These are phyloP conservation scores for Leishmania amazonensis DNA, from an alignment of 208 protist genomes.

Conservation along the genomic window DNA sequence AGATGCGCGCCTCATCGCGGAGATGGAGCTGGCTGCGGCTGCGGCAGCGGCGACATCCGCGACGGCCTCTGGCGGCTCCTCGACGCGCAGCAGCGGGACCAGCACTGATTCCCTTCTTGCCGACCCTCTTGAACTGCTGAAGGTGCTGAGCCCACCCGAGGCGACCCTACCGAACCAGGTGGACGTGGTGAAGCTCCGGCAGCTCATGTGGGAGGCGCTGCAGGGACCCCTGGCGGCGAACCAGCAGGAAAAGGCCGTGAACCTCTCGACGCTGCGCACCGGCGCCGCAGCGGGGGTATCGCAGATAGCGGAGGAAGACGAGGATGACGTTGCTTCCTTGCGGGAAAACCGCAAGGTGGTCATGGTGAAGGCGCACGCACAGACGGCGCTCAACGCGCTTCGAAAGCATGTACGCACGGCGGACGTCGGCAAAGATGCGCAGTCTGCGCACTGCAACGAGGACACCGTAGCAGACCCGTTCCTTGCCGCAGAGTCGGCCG, in stretches of 20 bases:
- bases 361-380: slow-evolving; percentile 38
- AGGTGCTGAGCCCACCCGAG: slow-evolving; percentile 64
- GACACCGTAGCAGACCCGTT: background rate
- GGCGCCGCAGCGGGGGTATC: slow-evolving; percentile 1
- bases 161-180: slow-evolving; percentile 80
- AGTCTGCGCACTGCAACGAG: background rate
- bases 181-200: slow-evolving; percentile 78
- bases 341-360: background rate
- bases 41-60: slow-evolving; percentile 27
- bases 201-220: slow-evolving; percentile 81
- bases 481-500: background rate
- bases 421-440: slow-evolving; percentile 14
- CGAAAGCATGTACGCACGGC: slow-evolving; percentile 13
- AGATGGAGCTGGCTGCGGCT: slow-evolving; percentile 41
- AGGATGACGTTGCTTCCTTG: background rate
- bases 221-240: slow-evolving; percentile 38
- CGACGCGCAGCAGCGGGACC: slow-evolving; percentile 23
- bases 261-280: slow-evolving; percentile 18
- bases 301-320: slow-evolving; percentile 5
- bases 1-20: slow-evolving; percentile 40
- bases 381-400: slow-evolving; percentile 25
- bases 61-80: slow-evolving; percentile 12
- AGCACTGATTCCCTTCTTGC: slow-evolving; percentile 1
- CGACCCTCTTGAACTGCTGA: slow-evolving; percentile 42
- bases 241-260: slow-evolving; percentile 13